These are phyloP conservation scores for Murraya koenigii DNA, from an alignment of 345 rosid species.

Conservation along the genomic window DNA sequence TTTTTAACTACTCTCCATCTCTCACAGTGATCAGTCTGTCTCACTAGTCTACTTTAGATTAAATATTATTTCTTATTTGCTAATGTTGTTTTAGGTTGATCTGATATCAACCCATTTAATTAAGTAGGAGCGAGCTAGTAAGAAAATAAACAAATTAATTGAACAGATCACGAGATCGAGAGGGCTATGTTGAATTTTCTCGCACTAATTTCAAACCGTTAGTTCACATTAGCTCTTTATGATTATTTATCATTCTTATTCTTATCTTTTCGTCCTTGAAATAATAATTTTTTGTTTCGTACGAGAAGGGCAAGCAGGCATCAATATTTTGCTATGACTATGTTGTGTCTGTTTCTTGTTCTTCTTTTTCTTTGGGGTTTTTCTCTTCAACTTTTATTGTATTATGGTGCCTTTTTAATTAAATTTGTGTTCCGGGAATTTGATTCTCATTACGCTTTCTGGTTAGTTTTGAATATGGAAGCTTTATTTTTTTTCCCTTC, in stretches of 20 bases:
- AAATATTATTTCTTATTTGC: background rate
- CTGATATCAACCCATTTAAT: constrained; percentile 29
- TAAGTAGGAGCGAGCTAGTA: constrained; percentile 17
- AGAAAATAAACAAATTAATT: background rate
- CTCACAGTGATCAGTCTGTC: background rate
- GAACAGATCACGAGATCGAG: background rate
- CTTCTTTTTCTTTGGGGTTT: background rate
- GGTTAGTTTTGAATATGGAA: constrained; percentile 21
- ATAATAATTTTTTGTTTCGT: constrained; percentile 11
- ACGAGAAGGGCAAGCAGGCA: constrained; percentile 5
- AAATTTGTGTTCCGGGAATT: background rate
- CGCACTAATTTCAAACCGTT: constrained; percentile 22
- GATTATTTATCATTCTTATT: background rate
- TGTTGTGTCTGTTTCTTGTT: constrained; percentile 4
- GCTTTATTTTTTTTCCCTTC: constrained; percentile 28
- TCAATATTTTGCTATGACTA: constrained; percentile 2
- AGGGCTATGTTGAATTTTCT: constrained; percentile 17
- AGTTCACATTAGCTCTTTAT: constrained; percentile 8
- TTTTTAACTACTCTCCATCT: constrained; percentile 4
- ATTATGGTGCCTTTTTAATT: background rate
- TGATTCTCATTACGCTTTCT: constrained; percentile 20
- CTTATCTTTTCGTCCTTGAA: background rate
- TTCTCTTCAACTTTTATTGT: background rate
- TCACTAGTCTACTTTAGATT: constrained; percentile 15
- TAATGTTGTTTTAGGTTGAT: constrained; percentile 18